These are phyloP conservation scores for Hortaea werneckii DNA, from an alignment of 2,329 filamentous ascomycete genomes.

Conservation along the genomic window DNA sequence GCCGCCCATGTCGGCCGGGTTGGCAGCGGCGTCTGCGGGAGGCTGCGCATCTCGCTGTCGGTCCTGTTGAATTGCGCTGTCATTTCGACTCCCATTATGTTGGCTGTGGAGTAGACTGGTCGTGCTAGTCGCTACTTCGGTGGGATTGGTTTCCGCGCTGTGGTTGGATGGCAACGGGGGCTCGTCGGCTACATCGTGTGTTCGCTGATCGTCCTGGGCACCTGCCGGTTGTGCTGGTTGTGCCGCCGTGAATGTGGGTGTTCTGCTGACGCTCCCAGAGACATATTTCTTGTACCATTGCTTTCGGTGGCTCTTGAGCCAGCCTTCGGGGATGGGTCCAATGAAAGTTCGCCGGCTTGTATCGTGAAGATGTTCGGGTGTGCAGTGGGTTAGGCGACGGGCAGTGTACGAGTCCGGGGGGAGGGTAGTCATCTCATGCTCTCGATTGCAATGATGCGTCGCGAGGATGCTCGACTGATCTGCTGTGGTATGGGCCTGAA, in stretches of 20 bases:
- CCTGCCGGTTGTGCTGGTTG: conserved; percentile 7
- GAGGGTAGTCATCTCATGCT: conserved; percentile 8
- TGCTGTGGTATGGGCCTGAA: no score
- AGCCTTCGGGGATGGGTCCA: conserved; percentile 54
- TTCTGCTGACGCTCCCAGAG: conserved; percentile 23
- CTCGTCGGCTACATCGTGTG: conserved; percentile 2
- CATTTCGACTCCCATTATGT: not conserved
- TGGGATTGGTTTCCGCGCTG: conserved; percentile 6
- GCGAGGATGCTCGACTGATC: no score
- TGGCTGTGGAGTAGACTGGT: conserved; percentile 20
- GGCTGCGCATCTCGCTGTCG: not conserved
- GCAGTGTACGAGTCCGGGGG: conserved; percentile 30
- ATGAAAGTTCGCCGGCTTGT: conserved; percentile 55
- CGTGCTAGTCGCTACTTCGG: conserved; percentile 14
- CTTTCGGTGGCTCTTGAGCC: conserved; percentile 53
- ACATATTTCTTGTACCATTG: conserved; percentile 50
- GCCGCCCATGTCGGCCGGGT: conserved; percentile 2
- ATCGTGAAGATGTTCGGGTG: conserved; percentile 50
- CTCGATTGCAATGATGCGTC: not conserved
- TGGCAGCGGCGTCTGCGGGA: conserved; percentile 1
- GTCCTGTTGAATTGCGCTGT: not conserved
- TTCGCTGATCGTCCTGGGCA: not conserved
- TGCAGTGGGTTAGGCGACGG: conserved; percentile 42
- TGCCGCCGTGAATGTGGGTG: conserved; percentile 21
- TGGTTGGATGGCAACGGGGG: conserved; percentile 8